phyloP scores from a whole-genome alignment of 73 alveolate species.

The Paramecium primaurelia region DNA sequence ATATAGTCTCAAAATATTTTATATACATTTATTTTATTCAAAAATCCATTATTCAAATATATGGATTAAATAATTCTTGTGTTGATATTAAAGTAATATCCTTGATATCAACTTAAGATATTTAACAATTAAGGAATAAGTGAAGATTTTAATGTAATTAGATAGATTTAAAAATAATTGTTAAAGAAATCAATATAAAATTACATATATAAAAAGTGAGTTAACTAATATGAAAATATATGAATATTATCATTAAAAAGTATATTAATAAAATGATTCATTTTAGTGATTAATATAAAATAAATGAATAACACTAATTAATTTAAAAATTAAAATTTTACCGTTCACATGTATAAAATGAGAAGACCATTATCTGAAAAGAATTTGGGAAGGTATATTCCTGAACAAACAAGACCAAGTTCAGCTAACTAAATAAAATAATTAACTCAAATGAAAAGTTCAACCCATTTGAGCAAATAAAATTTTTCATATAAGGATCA shows the following conservation, averaged over 20 bases:
- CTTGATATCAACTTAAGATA: too few species aligned
- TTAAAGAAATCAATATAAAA: too few species aligned
- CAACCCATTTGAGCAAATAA: background rate
- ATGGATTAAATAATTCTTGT: background rate
- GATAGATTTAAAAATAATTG: too few species aligned
- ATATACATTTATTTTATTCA: background rate
- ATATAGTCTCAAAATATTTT: background rate
- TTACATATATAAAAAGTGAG: too few species aligned
- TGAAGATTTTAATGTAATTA: too few species aligned
- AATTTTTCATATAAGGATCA: conserved; percentile 12
- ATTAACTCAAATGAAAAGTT: conserved; percentile 24
- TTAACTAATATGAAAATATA: too few species aligned
- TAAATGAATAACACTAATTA: background rate
- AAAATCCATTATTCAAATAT: background rate
- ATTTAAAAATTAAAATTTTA: conserved; percentile 29
- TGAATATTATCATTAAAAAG: too few species aligned
- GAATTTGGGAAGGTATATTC: background rate
- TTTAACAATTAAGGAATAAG: too few species aligned
- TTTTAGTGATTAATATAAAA: background rate
- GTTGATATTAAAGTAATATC: background rate
- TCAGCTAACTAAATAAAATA: background rate
- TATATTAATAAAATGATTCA: background rate
- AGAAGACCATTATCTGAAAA: conserved; percentile 44
- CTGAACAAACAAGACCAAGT: background rate
- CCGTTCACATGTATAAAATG: conserved; percentile 48